phyloP scores from a whole-genome alignment of 352 stramenopile species.

The Phytophthora lateralis region DNA sequence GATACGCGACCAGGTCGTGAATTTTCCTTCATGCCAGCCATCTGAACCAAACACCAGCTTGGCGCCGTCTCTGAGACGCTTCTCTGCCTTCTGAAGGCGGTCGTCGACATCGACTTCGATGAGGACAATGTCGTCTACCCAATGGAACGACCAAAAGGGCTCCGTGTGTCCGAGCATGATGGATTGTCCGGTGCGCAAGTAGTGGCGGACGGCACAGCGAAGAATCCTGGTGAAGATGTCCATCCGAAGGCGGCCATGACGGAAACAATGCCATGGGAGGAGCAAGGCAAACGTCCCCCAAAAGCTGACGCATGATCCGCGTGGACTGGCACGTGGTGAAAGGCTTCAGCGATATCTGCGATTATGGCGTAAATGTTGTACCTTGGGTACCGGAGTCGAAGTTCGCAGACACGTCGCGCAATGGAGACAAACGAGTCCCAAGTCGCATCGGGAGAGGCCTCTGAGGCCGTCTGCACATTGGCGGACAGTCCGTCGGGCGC shows the following conservation, averaged over 20 bases:
- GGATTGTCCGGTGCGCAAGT: background rate
- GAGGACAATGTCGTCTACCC: conserved; percentile 4
- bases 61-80: conserved; percentile 11
- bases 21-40: conserved; percentile 15
- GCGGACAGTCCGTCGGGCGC: background rate
- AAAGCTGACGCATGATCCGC: background rate
- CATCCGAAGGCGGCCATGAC: conserved; percentile 13
- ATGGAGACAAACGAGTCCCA: conserved; percentile 4
- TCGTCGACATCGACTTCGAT: conserved; percentile 6
- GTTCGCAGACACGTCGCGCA: background rate
- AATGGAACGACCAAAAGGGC: background rate
- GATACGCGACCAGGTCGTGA: conserved; percentile 10
- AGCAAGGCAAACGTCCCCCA: background rate
- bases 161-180: background rate
- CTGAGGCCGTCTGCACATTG: background rate
- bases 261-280: conserved; percentile 5
- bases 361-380: conserved; percentile 9
- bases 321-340: conserved; percentile 5
- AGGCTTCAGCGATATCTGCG: conserved; percentile 10
- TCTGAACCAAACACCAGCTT: conserved; percentile 13
- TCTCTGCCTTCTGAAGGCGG: conserved; percentile 5
- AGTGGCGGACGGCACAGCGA: conserved; percentile 15
- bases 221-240: conserved; percentile 13
- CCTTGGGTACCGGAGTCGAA: conserved; percentile 2
- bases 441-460: conserved; percentile 1